Evolutionary conservation across 768 basidiomycete genomes (phyloP), one percentile per base, ranked within the genome.

Genomic region (Suillus ampliporus): DNA sequence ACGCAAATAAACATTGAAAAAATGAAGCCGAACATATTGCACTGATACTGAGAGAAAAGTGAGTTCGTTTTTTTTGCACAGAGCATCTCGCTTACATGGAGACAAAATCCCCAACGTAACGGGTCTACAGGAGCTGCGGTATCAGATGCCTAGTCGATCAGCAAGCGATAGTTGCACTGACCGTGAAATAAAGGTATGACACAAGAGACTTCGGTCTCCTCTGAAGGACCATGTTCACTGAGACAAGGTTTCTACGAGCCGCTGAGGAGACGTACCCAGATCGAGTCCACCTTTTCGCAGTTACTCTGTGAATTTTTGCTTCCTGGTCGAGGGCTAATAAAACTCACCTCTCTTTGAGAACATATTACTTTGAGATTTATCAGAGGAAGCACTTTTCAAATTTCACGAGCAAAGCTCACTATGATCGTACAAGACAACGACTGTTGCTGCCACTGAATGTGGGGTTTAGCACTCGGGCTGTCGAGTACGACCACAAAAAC

Each of bases 391-490:
- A 44, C 19, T 23, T 40, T 19, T 14, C 15, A 4, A n/a, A 37
- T 13, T 21, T 56, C 38, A 1, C 3, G 3, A 40, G 38, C 44
- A 23, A 28, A 34, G 23, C 51, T 26, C 23, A 61, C 62, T 47
- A 47, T 63, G 62, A 26, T 61, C 62, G 15, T 63, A 63, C 11
- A 63, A 14, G 14, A 61, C 58, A 43, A 62, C 40, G 2, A 31
- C 21, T 19, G 62, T 50, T 34, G 60, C 51, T 23, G 62, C 37
- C n/a, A 63, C 62, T 63, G 13, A 35, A 53, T 31, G 21, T 19
- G 10, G 34, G 19, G 10, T 41, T 62, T 21, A 61, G 17, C 38
- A n/a, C 13, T 46, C 17, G 6, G 2, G 14, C 6, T 61, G 23
- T 26, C 47, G 23, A 53, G 41, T 14, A 17, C 38, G n/a, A 41